These are phyloP conservation scores for Tricholoma matsutake DNA, from an alignment of 768 basidiomycete species.

Conservation along the genomic window DNA sequence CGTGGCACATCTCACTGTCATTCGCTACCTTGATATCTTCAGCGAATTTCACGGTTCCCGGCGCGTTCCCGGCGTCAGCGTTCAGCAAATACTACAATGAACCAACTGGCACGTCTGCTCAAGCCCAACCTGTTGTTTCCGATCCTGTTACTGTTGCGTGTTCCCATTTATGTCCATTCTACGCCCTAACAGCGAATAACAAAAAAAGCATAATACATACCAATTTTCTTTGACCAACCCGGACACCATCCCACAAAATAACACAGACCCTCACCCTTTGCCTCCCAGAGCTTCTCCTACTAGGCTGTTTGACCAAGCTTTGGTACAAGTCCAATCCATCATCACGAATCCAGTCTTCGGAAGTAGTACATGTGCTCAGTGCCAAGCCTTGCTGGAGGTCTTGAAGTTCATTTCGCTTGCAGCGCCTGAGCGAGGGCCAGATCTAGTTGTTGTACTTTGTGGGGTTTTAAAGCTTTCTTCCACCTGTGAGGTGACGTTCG, in stretches of 20 bases:
- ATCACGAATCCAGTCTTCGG: slow-evolving; percentile 50
- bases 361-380: slow-evolving; percentile 52
- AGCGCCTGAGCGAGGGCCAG: slow-evolving; percentile 57
- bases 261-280: slow-evolving; percentile 67
- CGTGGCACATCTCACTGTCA: slow-evolving; percentile 7
- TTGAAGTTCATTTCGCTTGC: slow-evolving; percentile 66
- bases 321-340: slow-evolving; percentile 57
- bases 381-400: slow-evolving; percentile 57
- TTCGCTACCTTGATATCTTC: slow-evolving; percentile 24
- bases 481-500: slow-evolving; percentile 48
- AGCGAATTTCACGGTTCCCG: slow-evolving; percentile 56
- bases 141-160: slow-evolving; percentile 60
- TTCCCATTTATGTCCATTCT: neutral
- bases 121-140: slow-evolving; percentile 74
- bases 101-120: slow-evolving; percentile 68
- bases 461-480: slow-evolving; percentile 51
- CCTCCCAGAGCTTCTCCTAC: slow-evolving; percentile 52
- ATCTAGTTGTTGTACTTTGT: slow-evolving; percentile 57
- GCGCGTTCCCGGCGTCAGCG: slow-evolving; percentile 61
- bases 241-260: slow-evolving; percentile 51
- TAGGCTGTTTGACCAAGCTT: slow-evolving; percentile 47
- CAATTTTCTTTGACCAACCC: slow-evolving; percentile 62
- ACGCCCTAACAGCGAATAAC: slow-evolving; percentile 3
- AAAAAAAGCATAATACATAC: slow-evolving; percentile 55
- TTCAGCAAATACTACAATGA: slow-evolving; percentile 66